Evolutionary conservation across 371 early-diverging fungal species (phyloP), one percentile per base, ranked within the genome.

Genomic region (Dichotomocladium elegans): DNA sequence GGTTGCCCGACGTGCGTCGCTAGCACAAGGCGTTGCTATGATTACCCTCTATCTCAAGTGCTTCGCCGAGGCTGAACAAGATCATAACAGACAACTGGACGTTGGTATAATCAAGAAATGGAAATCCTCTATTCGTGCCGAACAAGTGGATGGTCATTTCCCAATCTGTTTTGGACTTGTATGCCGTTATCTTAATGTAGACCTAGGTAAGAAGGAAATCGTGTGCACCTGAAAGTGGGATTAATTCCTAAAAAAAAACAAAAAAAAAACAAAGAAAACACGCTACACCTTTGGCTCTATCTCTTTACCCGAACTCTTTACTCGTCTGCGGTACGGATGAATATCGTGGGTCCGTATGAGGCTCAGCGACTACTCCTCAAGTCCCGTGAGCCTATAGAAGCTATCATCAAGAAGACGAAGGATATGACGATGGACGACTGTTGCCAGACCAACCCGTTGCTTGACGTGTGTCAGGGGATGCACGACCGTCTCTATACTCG

Each of bases 401-500:
- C 61, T 27, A 73, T 75, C 10, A 72, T 82, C 19, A 58, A 69
- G 41, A 48, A 69, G 34, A 77, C 77, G 29, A 60, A 54, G 41
- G 56, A 66, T 48, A 61, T 77, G 47, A 63, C 66, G 8, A 69
- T 74, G 34, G 84, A 77, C 31, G 75, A 79, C 52, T 84, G 81
- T 21, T 80, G 79, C 28, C 88, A 86, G 55, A 91, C 83, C 8
- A 79, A 81, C 55, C 88, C 93, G 3, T 54, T 92, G 1, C 62
- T 91, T 1, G 95, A 95, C 76, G 83, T 95, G 8, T 85, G 89
- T 50, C 92, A 92, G 69, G 93, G 93, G 7, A 74, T 89, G 71
- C 95, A 95, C 68, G 93, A 92, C 62, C 80, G 89, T 24, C 74
- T 95, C 46, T 95, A 93, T 67, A 86, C 92, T 14, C 66, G 93